These are phyloP conservation scores for Crotalaria pallida DNA, from an alignment of 306 rosid species.

Conservation along the genomic window DNA sequence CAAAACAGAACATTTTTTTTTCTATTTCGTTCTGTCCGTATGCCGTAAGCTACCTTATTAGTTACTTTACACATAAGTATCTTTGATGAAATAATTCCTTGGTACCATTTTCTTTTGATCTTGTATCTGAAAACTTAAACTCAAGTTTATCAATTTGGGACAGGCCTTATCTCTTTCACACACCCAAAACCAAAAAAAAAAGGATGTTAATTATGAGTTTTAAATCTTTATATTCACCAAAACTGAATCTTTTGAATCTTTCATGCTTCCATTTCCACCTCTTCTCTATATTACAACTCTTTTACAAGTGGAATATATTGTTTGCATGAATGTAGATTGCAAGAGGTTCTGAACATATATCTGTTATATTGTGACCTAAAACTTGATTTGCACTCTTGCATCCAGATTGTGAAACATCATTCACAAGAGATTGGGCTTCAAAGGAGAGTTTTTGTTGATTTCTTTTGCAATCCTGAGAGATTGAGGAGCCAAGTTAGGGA, in stretches of 20 bases:
- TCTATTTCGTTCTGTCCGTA: too few relatives aligned
- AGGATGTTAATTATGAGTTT: background rate
- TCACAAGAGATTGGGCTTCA: conserved; percentile 83
- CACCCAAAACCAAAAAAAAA: too few relatives aligned
- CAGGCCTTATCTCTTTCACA: background rate
- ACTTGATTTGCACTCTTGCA: background rate
- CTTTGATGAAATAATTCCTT: background rate
- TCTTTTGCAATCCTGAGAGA: conserved; percentile 93
- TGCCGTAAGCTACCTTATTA: too few relatives aligned
- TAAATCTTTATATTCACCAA: background rate
- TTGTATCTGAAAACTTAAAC: background rate
- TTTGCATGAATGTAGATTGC: background rate
- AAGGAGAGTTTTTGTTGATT: conserved; percentile 83
- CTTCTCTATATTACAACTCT: background rate
- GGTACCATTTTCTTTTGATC: background rate
- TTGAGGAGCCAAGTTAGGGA: conserved; percentile 83
- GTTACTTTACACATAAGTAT: background rate
- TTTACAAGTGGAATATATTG: too few relatives aligned
- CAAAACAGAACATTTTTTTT: too few relatives aligned
- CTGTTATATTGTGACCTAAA: background rate
- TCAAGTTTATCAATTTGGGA: background rate
- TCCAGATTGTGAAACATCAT: conserved; percentile 92
- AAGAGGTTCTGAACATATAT: background rate
- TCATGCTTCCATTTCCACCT: background rate
- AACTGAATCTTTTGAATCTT: too few relatives aligned